phyloP scores from a whole-genome alignment of 768 basidiomycete species.

The Udeniomyces megalosporus region DNA sequence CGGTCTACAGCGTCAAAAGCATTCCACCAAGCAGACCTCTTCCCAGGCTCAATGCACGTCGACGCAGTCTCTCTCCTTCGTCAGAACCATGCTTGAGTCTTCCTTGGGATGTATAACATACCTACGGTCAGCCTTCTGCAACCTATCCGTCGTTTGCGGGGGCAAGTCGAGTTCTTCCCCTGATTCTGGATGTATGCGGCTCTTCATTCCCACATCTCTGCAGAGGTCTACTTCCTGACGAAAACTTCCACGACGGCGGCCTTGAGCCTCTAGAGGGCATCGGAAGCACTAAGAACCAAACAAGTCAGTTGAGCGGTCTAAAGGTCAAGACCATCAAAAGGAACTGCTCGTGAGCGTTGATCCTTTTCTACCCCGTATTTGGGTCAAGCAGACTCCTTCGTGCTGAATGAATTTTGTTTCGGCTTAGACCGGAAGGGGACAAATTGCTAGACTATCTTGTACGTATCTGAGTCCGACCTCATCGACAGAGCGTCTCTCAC shows the following conservation, averaged over 20 bases:
- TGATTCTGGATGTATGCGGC: neutral
- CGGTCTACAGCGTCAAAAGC: too few species aligned
- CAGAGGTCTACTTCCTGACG: conserved; percentile 7
- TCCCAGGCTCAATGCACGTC: too few species aligned
- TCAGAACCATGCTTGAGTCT: conserved; percentile 2
- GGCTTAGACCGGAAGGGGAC: conserved; percentile 8
- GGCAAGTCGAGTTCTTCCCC: neutral
- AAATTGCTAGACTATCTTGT: neutral
- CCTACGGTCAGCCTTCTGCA: neutral
- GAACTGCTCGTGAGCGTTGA: neutral
- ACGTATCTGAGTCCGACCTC: neutral
- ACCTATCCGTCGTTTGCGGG: neutral
- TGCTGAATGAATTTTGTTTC: too few species aligned
- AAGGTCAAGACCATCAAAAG: conserved; percentile 9
- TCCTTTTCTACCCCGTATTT: too few species aligned
- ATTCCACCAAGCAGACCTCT: too few species aligned
- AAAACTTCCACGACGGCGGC: conserved; percentile 1
- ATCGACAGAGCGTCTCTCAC: too few species aligned
- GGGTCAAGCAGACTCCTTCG: neutral
- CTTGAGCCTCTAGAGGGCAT: neutral
- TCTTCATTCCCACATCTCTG: neutral
- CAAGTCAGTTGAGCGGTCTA: neutral
- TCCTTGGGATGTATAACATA: conserved; percentile 6
- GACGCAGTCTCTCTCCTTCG: neutral
- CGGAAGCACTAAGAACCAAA: neutral